Base-by-base conservation (phyloP, 2,329 filamentous ascomycete species). In the Arthrobotrys sinensis region DNA sequence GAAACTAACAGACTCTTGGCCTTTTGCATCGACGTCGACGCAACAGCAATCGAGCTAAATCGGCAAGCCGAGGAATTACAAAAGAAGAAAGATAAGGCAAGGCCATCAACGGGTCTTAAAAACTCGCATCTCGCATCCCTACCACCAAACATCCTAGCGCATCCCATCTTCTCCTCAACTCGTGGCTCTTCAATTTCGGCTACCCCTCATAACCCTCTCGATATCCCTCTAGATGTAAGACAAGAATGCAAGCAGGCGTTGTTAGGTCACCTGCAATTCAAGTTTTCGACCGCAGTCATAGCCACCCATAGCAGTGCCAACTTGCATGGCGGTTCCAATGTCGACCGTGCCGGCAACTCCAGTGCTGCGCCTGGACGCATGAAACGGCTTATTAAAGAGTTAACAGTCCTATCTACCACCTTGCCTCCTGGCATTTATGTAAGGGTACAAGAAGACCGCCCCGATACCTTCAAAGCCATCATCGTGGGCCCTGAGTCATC, bases 401-500 rank as follows among this genome's bases (percentile, higher is more conserved):
- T 88, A 7, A 84, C 85, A 0, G 85, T 83, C 0, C 82, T 89
- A 45, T 83, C 84, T 16, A 85, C 86, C 0, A 85, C 85, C 3
- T 83, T 89, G 0, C 87, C 88, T 0, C 84, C 86, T 7, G 87
- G 87, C 2, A 88, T 89, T 21, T 88, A 85, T 71, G 84, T 89
- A 19, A 84, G 85, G 7, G 85, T 88, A 69, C 85, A 85, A 12
- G 81, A 83, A 10, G 84, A 84, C 7, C 84, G 87, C 0, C 83
- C 86, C 0, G 87, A 89, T 79, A 78, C 86, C n/a, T 85, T 89
- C 82, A 88, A 88, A 80, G 82, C 85, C 19, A 70, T 88, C 24
- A 87, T 89, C 57, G 83, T 87, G 19, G 88, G 88, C 0, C 87
- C 88, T 0, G 80, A 80, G 3, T 86, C 82, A 12, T 88, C 87